A percentile compares a stretch with the other conserved stretches of the same genome.
Evolutionary conservation across 148 eudicot species (phyloP).

Genomic region (Dysphania ambrosioides): DNA sequence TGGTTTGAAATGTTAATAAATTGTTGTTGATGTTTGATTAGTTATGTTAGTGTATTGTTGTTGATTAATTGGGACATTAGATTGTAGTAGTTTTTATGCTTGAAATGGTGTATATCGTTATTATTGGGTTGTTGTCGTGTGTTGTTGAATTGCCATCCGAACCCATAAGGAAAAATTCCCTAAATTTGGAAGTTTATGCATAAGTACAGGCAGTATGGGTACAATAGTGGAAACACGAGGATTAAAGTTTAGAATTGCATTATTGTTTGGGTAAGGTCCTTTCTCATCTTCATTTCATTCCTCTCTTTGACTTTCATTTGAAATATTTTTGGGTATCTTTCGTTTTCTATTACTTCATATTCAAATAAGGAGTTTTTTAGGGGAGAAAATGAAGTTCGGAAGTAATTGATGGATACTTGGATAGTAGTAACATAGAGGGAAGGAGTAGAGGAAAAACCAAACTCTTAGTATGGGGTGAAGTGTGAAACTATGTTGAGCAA

Average conservation of each 20-base stretch:
- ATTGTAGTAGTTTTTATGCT: too few species aligned
- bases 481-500: slow-evolving; percentile 1
- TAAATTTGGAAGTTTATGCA: too few species aligned
- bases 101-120: too few species aligned
- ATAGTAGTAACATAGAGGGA: background rate
- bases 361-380: too few species aligned
- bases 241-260: background rate
- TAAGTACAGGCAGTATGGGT: background rate
- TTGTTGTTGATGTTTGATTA: too few species aligned
- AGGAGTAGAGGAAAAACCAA: background rate
- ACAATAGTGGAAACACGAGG: background rate
- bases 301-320: background rate
- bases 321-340: background rate
- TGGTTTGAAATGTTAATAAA: too few species aligned
- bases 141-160: too few species aligned
- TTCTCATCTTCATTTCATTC: background rate
- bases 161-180: too few species aligned
- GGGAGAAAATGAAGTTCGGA: background rate
- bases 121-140: too few species aligned
- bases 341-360: too few species aligned
- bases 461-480: background rate
- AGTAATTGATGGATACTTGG: background rate
- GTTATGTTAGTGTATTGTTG: too few species aligned
- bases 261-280: background rate
- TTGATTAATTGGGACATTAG: too few species aligned